phyloP scores from a whole-genome alignment of 2,329 filamentous ascomycete species.

The Pseudogymnoascus sp. region DNA sequence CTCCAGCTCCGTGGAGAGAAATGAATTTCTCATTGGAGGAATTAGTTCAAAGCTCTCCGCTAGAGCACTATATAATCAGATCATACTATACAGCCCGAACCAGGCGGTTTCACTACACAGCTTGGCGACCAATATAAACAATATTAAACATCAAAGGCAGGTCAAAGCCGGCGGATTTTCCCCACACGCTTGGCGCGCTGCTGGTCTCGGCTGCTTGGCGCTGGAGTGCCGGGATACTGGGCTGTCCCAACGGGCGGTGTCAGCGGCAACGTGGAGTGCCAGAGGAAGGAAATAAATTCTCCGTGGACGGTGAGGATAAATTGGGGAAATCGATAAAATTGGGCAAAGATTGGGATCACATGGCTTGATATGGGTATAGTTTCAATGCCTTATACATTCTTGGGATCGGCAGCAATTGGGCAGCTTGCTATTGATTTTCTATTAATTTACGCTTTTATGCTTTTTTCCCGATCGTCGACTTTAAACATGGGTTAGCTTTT shows the following conservation, averaged over 20 bases:
- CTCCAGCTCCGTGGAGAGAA: neutral
- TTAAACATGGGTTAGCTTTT: neutral
- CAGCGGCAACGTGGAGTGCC: neutral
- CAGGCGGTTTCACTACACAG: neutral
- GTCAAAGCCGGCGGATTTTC: neutral
- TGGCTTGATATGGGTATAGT: neutral
- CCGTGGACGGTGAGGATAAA: neutral
- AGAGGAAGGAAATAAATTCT: conserved; percentile 1
- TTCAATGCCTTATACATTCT: too few species aligned
- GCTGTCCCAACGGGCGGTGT: neutral
- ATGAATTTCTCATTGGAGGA: neutral
- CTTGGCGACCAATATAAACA: neutral
- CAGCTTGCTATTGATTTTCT: neutral
- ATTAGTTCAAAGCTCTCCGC: neutral
- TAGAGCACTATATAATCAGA: neutral
- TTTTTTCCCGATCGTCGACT: neutral
- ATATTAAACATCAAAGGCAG: neutral
- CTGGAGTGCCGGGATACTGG: neutral
- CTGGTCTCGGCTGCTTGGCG: neutral
- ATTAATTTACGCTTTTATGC: neutral
- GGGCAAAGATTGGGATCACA: neutral
- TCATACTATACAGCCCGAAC: neutral
- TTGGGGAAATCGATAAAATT: neutral
- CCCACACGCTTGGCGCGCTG: neutral
- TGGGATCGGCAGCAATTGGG: neutral